Evolutionary conservation across 2,329 filamentous ascomycete genomes (phyloP), one percentile per base, ranked within the genome.

Genomic region (Aspergillus melleus): DNA sequence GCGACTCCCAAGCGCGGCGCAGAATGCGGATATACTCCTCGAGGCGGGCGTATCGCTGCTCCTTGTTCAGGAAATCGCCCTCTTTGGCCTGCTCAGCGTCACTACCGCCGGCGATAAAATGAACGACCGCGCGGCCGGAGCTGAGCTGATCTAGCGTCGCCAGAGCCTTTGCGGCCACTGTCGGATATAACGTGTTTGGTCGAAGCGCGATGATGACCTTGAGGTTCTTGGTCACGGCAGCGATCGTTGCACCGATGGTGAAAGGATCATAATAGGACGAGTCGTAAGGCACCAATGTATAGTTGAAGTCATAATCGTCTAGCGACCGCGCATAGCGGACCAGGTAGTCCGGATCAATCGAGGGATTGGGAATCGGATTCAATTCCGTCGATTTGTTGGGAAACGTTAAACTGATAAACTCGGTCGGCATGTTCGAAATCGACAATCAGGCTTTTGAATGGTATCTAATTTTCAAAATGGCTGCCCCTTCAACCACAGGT

Each of bases 1-100:
- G 54, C 0, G 84, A 86, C 20, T 78, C 68, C 85, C 85, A 88
- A 0, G 84, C 84, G 0, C 84, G 81, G 20, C 82, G 79, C 2
- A 87, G 77, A 65, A 88, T 88, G 61, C 77, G 77, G 75, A 88
- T 86, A 72, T 87, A 87, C 63, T 87, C 85, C 68, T 87, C 85
- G 6, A 85, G 74, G 0, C 85, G 81, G 10, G 68, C 82, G 64
- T 87, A 88, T 9, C 85, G 81, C 68, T 86, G 74, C 10, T 83
- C 80, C 66, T 88, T 88, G 68, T 67, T 77, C 2, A 86, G 67
- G 66, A 85, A 87, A 63, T 88, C 85, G 11, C 85, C 85, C 68
- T 87, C 85, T 26, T 77, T 79, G 0, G 84, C 84, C 70, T 88
- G 85, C 62, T 88, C 85, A 2, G 72, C 80, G 57, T 88, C 85